Conservation (phyloP, 768 basidiomycete genomes). For the Calocybe cyanea region DNA sequence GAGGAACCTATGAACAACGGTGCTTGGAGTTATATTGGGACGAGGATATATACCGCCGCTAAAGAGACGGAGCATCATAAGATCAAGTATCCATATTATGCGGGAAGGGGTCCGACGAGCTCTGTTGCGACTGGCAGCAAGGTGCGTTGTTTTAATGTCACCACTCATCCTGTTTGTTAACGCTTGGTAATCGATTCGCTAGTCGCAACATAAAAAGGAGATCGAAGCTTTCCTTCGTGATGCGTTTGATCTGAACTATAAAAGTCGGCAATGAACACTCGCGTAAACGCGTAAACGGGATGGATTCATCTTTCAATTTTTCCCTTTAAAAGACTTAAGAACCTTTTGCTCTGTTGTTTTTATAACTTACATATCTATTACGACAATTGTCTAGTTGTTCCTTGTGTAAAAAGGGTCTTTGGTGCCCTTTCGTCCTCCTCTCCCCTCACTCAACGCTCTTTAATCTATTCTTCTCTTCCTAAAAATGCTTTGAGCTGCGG, state of each 20-base stretch:
- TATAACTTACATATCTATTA: no score
- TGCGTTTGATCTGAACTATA: conserved; percentile 44
- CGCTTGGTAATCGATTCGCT: not conserved
- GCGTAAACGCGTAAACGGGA: no score
- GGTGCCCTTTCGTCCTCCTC: no score
- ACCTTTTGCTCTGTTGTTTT: no score
- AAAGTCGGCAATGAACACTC: no score
- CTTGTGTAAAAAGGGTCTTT: no score
- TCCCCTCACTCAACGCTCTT: no score
- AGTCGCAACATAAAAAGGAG: conserved; percentile 89
- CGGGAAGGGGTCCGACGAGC: conserved; percentile 88
- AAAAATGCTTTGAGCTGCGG: no score
- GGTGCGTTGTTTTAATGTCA: conserved; percentile 36
- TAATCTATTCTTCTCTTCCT: no score
- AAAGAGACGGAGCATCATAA: conserved; percentile 87
- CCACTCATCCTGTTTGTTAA: not conserved
- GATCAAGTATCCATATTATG: conserved; percentile 87
- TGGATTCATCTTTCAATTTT: no score
- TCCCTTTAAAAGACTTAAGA: not conserved
- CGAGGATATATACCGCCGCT: conserved; percentile 91
- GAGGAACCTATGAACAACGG: conserved; percentile 98
- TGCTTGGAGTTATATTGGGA: conserved; percentile 94
- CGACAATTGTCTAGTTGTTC: no score
- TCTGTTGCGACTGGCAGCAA: conserved; percentile 93
- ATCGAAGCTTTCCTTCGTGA: conserved; percentile 67